Percentiles rank a stretch among this genome's conserved stretches.
Evolutionary conservation across 1,284 basidiomycete genomes (phyloP).

Genomic region (Microbotryum scabiosae): DNA sequence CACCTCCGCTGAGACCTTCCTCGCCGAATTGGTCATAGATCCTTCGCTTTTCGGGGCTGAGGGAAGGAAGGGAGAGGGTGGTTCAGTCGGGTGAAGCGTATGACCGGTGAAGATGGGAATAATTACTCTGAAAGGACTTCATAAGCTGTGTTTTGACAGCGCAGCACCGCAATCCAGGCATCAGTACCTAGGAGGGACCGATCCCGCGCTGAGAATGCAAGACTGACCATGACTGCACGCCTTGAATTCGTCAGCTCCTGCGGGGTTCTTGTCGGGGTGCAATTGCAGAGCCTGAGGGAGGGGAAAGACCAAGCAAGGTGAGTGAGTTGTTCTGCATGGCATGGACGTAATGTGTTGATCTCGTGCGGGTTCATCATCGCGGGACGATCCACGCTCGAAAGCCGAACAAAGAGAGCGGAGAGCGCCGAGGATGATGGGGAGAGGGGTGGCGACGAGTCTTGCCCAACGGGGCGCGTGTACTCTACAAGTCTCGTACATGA

Average conservation of each 20-base stretch:
- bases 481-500: too few relatives aligned
- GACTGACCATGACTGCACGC: slow-evolving; percentile 86
- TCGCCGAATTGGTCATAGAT: slow-evolving; percentile 86
- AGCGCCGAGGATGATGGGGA: too few relatives aligned
- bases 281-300: slow-evolving; percentile 56
- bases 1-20: slow-evolving; percentile 80
- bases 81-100: slow-evolving; percentile 1
- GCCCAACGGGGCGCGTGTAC: too few relatives aligned
- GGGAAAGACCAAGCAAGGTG: neutral
- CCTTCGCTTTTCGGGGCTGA: slow-evolving; percentile 28
- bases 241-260: slow-evolving; percentile 77
- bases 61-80: neutral
- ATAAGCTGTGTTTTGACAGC: slow-evolving; percentile 46
- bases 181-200: neutral
- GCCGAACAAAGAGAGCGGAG: too few relatives aligned
- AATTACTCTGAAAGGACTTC: slow-evolving; percentile 75
- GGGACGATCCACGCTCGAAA: too few relatives aligned
- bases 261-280: slow-evolving; percentile 54
- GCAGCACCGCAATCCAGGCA: neutral
- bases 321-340: too few relatives aligned
- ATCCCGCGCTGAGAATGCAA: too few relatives aligned
- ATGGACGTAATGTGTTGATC: too few relatives aligned
- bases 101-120: slow-evolving; percentile 59
- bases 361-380: neutral
- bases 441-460: too few relatives aligned